phyloP scores from a whole-genome alignment of 2,329 filamentous ascomycete genomes.

The Colletotrichum tanaceti region DNA sequence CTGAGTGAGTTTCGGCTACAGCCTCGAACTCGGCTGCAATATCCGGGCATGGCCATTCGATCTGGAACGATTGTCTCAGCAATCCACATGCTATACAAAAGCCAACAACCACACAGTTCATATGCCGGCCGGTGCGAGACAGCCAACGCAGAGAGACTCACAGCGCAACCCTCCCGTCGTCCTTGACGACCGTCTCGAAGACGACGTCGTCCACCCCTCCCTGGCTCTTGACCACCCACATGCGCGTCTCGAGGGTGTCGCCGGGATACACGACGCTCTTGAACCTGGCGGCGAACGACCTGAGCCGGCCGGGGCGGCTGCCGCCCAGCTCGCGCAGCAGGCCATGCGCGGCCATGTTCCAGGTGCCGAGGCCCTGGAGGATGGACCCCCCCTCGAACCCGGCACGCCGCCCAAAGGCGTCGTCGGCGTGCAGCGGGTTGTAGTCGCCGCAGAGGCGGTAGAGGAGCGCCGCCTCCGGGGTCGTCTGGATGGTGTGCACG shows the following conservation, averaged over 20 bases:
- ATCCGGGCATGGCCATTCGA: conserved; percentile 51
- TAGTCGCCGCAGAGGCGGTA: conserved; percentile 62
- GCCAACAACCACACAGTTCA: conserved; percentile 41
- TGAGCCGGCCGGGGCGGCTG: conserved; percentile 54
- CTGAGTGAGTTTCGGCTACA: conserved; percentile 42
- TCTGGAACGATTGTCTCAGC: conserved; percentile 36
- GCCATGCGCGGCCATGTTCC: conserved; percentile 59
- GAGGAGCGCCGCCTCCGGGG: conserved; percentile 53
- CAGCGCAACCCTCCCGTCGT: conserved; percentile 53
- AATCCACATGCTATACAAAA: too few species aligned
- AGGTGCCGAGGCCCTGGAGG: conserved; percentile 59
- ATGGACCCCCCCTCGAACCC: conserved; percentile 61
- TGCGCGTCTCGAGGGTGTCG: conserved; percentile 56
- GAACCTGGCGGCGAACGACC: conserved; percentile 58
- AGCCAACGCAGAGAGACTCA: conserved; percentile 29
- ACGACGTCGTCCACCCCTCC: conserved; percentile 50
- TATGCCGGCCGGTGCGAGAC: conserved; percentile 10
- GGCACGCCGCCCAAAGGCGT: conserved; percentile 54
- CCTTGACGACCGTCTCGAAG: conserved; percentile 55
- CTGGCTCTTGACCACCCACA: conserved; percentile 53
- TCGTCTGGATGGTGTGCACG: conserved; percentile 52
- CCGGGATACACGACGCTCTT: conserved; percentile 60
- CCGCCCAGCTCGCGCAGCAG: conserved; percentile 54
- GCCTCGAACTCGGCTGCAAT: conserved; percentile 45
- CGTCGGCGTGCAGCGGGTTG: conserved; percentile 60